These are phyloP conservation scores for Saccharomycopsis hybrid DNA, from an alignment of 1,139 yeast genomes.

Conservation along the genomic window DNA sequence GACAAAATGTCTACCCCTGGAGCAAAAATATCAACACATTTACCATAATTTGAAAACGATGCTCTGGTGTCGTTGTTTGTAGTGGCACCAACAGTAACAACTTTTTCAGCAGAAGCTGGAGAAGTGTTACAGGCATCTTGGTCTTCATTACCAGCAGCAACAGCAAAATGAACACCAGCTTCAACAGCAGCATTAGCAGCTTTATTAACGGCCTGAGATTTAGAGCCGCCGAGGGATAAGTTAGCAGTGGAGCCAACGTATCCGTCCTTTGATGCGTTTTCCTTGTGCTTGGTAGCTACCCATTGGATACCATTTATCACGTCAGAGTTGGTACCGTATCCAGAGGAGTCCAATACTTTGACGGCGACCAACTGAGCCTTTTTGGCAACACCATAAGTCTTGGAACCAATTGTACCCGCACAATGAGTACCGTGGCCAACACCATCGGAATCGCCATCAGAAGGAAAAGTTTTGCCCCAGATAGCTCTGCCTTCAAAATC, in stretches of 20 bases:
- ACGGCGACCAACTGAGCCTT: slow-evolving; percentile 69
- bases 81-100: slow-evolving; percentile 57
- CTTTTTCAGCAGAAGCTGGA: slow-evolving; percentile 53
- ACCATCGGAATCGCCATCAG: slow-evolving; percentile 38
- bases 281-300: slow-evolving; percentile 35
- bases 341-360: slow-evolving; percentile 68
- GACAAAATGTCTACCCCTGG: slow-evolving; percentile 52
- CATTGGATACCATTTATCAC: slow-evolving; percentile 58
- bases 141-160: slow-evolving; percentile 8
- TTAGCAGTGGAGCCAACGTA: slow-evolving; percentile 66
- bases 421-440: slow-evolving; percentile 80
- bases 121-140: slow-evolving; percentile 57
- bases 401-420: slow-evolving; percentile 79
- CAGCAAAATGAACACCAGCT: slow-evolving; percentile 32
- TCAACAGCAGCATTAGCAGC: slow-evolving; percentile 88
- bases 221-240: slow-evolving; percentile 86
- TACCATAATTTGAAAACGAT: slow-evolving; percentile 58
- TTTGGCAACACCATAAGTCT: slow-evolving; percentile 72
- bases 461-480: slow-evolving; percentile 52
- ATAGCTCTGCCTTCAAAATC: slow-evolving; percentile 88
- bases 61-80: slow-evolving; percentile 40
- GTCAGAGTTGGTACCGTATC: slow-evolving; percentile 46
- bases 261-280: slow-evolving; percentile 71
- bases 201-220: slow-evolving; percentile 72
- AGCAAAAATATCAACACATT: slow-evolving; percentile 60